Conservation (phyloP, 108 stramenopile species). For the Cyclostephanos invisitatus region DNA sequence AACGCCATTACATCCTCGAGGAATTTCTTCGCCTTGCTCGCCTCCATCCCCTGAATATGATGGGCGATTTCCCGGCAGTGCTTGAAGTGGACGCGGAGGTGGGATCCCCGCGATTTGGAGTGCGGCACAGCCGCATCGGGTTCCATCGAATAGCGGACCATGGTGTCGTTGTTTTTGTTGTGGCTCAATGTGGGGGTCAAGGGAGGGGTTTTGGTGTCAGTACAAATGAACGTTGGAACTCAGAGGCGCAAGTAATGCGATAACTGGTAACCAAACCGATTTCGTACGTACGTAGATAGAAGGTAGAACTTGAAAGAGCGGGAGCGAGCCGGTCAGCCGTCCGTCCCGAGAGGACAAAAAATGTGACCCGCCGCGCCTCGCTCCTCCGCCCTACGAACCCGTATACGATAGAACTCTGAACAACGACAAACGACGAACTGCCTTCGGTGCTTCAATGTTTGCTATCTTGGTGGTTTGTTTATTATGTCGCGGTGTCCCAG, state of each 20-base stretch:
- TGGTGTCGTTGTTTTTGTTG: constrained; percentile 34
- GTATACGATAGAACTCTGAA: no score
- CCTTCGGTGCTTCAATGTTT: neutral
- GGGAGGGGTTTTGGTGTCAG: neutral
- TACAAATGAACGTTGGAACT: constrained; percentile 7
- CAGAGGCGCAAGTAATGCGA: neutral
- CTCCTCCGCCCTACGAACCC: no score
- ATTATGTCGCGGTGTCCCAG: neutral
- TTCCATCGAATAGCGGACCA: constrained; percentile 85
- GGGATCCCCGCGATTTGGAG: constrained; percentile 93
- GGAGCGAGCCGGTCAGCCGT: no score
- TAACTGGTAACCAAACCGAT: neutral
- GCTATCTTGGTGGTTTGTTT: neutral
- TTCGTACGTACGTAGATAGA: no score
- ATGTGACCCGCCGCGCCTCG: no score
- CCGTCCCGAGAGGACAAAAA: no score
- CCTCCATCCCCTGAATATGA: constrained; percentile 94
- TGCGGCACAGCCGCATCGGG: constrained; percentile 79
- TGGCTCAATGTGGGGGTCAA: neutral
- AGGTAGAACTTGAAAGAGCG: no score
- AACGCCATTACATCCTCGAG: constrained; percentile 92
- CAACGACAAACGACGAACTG: no score
- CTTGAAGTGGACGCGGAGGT: constrained; percentile 99
- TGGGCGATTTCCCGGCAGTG: constrained; percentile 97
- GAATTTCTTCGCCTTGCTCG: constrained; percentile 85